A percentile compares a stretch with the other conserved stretches of the same genome.
These are phyloP conservation scores for Abortiporus biennis DNA, from an alignment of 1,284 basidiomycete species.

Conservation along the genomic window DNA sequence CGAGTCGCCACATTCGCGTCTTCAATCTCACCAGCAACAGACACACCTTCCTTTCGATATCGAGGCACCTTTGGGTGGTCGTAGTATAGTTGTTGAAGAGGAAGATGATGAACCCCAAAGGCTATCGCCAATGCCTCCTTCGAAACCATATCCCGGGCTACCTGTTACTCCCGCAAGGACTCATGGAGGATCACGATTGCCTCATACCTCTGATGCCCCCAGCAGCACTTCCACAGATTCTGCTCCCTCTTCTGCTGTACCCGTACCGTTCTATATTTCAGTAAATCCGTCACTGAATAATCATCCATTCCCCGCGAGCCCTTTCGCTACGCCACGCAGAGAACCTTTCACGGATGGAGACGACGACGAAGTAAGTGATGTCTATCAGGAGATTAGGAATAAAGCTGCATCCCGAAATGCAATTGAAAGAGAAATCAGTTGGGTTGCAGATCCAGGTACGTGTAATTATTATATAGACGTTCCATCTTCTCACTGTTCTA, in stretches of 20 bases:
- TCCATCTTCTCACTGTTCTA: too few species aligned
- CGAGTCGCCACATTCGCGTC: conserved; percentile 14
- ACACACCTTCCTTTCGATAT: conserved; percentile 21
- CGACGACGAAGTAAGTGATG: conserved; percentile 58
- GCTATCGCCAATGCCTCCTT: conserved; percentile 23
- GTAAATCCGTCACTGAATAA: conserved; percentile 22
- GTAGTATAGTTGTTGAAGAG: conserved; percentile 68
- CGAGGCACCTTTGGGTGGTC: conserved; percentile 39
- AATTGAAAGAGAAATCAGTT: conserved; percentile 57
- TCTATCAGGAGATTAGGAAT: conserved; percentile 43
- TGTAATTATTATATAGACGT: too few species aligned
- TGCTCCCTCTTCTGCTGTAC: conserved; percentile 28
- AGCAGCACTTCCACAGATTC: conserved; percentile 41
- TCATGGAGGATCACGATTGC: conserved; percentile 25
- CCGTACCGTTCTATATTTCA: conserved; percentile 44
- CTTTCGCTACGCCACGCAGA: conserved; percentile 64
- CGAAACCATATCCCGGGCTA: conserved; percentile 24
- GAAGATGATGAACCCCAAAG: conserved; percentile 44
- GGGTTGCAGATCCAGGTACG: conserved; percentile 66
- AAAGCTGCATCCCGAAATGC: conserved; percentile 23
- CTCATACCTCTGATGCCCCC: conserved; percentile 45
- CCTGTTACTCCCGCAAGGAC: conserved; percentile 27
- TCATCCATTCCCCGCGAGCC: conserved; percentile 59
- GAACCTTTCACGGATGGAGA: conserved; percentile 43
- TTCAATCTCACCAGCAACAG: conserved; percentile 18